Base-by-base conservation (phyloP, 2,329 filamentous ascomycete species). In the Exophiala oligosperma region DNA sequence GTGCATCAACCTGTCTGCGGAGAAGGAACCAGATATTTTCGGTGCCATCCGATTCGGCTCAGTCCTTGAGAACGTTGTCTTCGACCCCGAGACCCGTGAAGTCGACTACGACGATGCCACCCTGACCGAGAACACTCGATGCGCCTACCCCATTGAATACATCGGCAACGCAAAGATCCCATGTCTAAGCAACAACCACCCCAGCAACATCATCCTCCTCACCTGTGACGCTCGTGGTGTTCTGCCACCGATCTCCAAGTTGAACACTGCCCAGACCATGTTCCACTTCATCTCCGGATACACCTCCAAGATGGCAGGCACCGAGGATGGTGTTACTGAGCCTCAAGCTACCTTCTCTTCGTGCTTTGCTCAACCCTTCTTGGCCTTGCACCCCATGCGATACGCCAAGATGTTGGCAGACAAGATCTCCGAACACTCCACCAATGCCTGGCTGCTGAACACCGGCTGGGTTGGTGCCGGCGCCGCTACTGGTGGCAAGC, bases 231-330 rank as follows among this genome's bases (percentile, higher is more conserved):
- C 94, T 60, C 91, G 94, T 68, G 94, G 94, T 81, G 94, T 99
- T 50, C 87, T 99, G 56, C 94, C 94, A 57, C 94, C 94, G 49
- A 97, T 99, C 79, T 97, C 92, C 71, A 97, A 97, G 84, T 89
- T 99, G 74, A 87, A 89, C 82, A 85, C 89, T 65, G 86, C 91
- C 71, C 94, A 97, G 81, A 96, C 92, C 76, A 97, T 99, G 93
- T 99, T 97, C 88, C 94, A 99, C 84, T 99, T 99, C 87, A 99
- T 99, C 79, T 96, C 91, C 17, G 94, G 94, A 69, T 99, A 99
- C 84, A 99, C 94, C 65, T 97, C 93, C 73, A 99, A 99, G 88
- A 99, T 99, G 94, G 94, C 94, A 66, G 94, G 94, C 72, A 99
- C 94, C 35, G 94, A 99, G 81, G 91, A 97, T 66, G 94, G 94